phyloP scores from a whole-genome alignment of 768 basidiomycete genomes.

The Rhizopogon rudus region DNA sequence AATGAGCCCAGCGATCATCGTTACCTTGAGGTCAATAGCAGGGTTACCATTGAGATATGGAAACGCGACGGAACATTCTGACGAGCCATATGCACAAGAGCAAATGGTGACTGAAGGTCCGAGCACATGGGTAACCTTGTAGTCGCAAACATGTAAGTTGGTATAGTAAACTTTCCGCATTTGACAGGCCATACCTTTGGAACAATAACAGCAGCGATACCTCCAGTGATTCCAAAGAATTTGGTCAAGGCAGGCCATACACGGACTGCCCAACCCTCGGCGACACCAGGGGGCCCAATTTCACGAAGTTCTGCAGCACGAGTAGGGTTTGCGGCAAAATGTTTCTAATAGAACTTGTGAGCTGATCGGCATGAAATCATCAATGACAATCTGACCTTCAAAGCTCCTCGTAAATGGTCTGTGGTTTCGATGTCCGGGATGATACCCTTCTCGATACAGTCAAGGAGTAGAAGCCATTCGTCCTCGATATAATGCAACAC shows the following conservation, averaged over 20 bases:
- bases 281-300: not conserved
- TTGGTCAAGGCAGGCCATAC: constrained; percentile 3
- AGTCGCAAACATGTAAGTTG: not conserved
- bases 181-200: constrained; percentile 1
- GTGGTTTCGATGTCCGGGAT: constrained; percentile 13
- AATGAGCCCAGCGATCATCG: not conserved
- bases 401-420: constrained; percentile 5
- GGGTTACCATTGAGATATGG: not conserved
- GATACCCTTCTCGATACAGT: constrained; percentile 8
- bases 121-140: not conserved
- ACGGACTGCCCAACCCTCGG: not conserved
- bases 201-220: not conserved
- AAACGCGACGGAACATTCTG: not conserved
- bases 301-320: constrained; percentile 14
- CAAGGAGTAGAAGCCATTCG: constrained; percentile 13
- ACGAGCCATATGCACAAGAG: not conserved
- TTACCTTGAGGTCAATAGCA: not conserved
- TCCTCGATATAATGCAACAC: constrained; percentile 13
- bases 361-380: not conserved
- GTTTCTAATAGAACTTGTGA: not conserved
- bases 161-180: not conserved
- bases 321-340: constrained; percentile 7
- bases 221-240: constrained; percentile 2
- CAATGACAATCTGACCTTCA: constrained; percentile 5
- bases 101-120: constrained; percentile 1